phyloP scores from a whole-genome alignment of 1,139 yeast species.

The Protomyces gravidus region DNA sequence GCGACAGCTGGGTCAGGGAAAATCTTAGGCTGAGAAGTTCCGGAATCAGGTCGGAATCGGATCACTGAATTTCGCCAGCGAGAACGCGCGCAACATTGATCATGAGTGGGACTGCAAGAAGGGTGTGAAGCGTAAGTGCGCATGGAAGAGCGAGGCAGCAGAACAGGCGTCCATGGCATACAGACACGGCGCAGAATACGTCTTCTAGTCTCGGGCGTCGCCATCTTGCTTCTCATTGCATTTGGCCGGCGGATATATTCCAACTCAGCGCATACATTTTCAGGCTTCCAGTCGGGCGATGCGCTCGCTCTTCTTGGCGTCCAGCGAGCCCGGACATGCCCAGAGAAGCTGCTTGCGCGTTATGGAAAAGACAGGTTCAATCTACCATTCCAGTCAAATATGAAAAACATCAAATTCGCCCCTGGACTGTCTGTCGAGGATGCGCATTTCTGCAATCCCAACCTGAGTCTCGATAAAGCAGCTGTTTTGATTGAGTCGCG shows the following conservation, averaged over 20 bases:
- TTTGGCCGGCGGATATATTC: not conserved
- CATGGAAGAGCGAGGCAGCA: no score
- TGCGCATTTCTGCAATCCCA: not conserved
- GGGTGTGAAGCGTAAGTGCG: no score
- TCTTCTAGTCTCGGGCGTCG: not conserved
- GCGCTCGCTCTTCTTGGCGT: not conserved
- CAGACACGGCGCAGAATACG: not conserved
- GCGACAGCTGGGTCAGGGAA: no score
- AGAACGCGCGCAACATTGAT: no score
- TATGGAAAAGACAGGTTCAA: not conserved
- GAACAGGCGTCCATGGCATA: no score
- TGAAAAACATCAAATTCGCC: not conserved
- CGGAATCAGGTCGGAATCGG: no score
- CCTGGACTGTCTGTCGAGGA: not conserved
- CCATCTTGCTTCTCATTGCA: not conserved
- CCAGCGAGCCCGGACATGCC: not conserved
- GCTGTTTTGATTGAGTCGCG: conserved; percentile 21
- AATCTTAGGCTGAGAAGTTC: no score
- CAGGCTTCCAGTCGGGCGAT: not conserved
- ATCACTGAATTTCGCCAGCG: no score
- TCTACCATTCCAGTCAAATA: not conserved
- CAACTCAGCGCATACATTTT: not conserved
- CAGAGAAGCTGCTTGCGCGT: not conserved
- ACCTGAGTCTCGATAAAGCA: not conserved
- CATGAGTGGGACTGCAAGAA: no score